Conservation (phyloP, 345 rosid species). For the Excoecaria cochinchinensis region DNA sequence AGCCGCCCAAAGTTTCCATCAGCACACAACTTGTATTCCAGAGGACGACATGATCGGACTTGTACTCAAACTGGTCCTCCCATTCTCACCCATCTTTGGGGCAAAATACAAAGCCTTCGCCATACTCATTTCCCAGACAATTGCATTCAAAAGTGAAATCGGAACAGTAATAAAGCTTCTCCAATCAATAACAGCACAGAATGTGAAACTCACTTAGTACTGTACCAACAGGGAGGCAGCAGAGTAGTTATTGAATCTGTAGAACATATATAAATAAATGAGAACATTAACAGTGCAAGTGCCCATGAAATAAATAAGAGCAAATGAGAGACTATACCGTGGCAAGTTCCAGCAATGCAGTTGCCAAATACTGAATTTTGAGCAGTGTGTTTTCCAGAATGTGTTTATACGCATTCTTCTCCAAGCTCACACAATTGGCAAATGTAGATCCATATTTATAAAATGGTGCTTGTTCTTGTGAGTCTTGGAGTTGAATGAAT, state of each 20-base stretch:
- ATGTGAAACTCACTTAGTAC: not conserved
- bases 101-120: not conserved
- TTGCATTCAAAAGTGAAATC: not conserved
- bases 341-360: not conserved
- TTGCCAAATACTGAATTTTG: not conserved
- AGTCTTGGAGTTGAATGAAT: not conserved
- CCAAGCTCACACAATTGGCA: not conserved
- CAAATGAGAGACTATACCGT: not conserved
- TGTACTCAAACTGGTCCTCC: not conserved
- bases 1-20: not conserved
- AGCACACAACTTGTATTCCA: not conserved
- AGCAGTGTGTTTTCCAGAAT: not conserved
- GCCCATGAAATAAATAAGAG: not conserved
- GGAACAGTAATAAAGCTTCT: not conserved
- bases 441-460: not conserved
- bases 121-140: not conserved
- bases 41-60: not conserved
- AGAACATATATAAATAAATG: not conserved
- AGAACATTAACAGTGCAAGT: not conserved
- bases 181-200: slow-evolving; percentile 13
- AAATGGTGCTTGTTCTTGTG: not conserved
- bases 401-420: not conserved
- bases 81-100: not conserved
- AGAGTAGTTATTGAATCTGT: not conserved
- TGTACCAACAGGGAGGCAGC: slow-evolving; percentile 1